Base-by-base conservation (phyloP, 2,329 filamentous ascomycete genomes). In the Tolypocladium sp. region DNA sequence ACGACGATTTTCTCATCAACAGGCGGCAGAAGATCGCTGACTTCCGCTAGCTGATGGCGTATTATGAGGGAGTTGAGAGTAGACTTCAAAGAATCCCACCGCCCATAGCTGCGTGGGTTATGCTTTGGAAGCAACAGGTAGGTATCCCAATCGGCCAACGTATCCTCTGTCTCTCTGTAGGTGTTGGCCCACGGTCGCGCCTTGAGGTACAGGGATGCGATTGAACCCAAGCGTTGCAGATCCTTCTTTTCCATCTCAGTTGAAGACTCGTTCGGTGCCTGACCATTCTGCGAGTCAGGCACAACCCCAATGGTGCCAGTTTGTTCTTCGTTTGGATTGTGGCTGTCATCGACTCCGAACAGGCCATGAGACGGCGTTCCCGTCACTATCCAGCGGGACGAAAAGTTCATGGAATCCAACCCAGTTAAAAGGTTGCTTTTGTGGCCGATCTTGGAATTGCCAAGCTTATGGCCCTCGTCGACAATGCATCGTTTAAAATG, bases 401-500 rank as follows among this genome's bases (percentile, higher is more conserved):
- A 87, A 20, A 91, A 76, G 13, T 80, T 74, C n/a, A 88, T 70
- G 15, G 70, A 70, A 22, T 86, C 79, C 1, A 87, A 70, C 2
- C 79, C 76, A 2, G 76, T 68, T 25, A 83, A 74, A 6, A 85
- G 66, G 46, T 81, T 78, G 52, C 85, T 91, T 64, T 79, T 84
- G 57, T 77, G 77, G 12, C 77, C 76, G 7, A 73, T 71, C 2
- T 74, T 81, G 0, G 82, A 83, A 42, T 89, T 88, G 0, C 91
- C 90, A 60, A 96, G 86, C 60, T 83, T 89, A 70, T 97, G 92
- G 0, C 93, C 93, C 77, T 97, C 93, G 63, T 97, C 93, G 22
- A 96, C 88, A 53, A 97, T 92, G 54, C 95, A 87, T 1, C 93
- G 82, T 66, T 96, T 87, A 81, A 93, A 96, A 65, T 91, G 91